phyloP scores from a whole-genome alignment of 2,329 filamentous ascomycete genomes.

The Fusarium sp. region DNA sequence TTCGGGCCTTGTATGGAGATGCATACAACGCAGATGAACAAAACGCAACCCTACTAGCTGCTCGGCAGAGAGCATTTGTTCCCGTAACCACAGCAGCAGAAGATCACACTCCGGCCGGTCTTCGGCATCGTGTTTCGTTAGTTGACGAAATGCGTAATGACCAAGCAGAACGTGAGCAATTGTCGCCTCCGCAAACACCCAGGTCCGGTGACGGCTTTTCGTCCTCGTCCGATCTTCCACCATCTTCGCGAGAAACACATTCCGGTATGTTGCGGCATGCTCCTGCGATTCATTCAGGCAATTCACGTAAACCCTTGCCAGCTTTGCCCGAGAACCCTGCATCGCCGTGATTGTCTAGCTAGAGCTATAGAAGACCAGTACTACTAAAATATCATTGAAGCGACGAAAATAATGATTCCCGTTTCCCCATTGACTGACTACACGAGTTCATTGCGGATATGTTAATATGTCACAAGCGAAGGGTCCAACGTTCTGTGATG shows the following conservation, averaged over 20 bases:
- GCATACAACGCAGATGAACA: constrained; percentile 18
- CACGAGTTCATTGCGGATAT: background rate
- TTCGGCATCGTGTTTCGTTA: constrained; percentile 13
- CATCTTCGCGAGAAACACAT: constrained; percentile 24
- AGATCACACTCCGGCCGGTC: background rate
- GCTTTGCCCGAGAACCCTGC: constrained; percentile 54
- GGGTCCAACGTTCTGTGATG: background rate
- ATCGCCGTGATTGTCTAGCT: constrained; percentile 31
- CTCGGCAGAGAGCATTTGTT: constrained; percentile 26
- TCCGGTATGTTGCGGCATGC: constrained; percentile 27
- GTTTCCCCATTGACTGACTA: background rate
- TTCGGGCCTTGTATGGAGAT: constrained; percentile 30
- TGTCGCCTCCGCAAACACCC: constrained; percentile 46
- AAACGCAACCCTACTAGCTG: background rate
- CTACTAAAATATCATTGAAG: background rate
- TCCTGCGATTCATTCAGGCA: constrained; percentile 37
- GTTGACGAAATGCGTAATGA: constrained; percentile 19
- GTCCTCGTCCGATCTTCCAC: constrained; percentile 16
- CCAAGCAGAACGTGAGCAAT: constrained; percentile 36
- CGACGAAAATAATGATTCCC: too few species aligned
- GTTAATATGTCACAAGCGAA: background rate
- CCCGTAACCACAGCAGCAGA: background rate
- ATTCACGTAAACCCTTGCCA: constrained; percentile 57
- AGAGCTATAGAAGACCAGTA: background rate
- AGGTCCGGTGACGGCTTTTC: constrained; percentile 27